Evolutionary conservation across 2,329 filamentous ascomycete genomes (phyloP).

Genomic region (Exophiala aquamarina): DNA sequence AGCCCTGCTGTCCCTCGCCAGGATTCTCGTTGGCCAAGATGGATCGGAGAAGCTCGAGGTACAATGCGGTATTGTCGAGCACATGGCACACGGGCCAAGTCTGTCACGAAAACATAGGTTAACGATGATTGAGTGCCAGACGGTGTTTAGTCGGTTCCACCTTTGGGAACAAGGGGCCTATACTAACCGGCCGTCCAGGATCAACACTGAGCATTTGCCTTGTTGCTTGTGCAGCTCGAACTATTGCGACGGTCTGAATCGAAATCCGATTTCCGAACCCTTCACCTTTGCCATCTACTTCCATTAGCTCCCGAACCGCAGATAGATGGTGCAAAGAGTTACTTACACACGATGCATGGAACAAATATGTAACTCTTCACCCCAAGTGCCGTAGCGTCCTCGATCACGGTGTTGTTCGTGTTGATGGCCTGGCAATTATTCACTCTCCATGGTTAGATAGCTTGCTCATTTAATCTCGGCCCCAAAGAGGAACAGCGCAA

Average conservation of each 20-base stretch:
- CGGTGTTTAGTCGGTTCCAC: not conserved
- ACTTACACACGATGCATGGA: conserved; percentile 50
- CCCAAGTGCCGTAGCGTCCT: conserved; percentile 41
- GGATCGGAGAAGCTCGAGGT: conserved; percentile 45
- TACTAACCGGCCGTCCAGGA: conserved; percentile 35
- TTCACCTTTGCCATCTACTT: conserved; percentile 43
- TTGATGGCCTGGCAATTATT: conserved; percentile 36
- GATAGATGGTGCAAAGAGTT: not conserved
- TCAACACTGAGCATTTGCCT: conserved; percentile 47
- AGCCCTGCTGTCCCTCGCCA: conserved; percentile 46
- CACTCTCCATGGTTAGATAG: conserved; percentile 4
- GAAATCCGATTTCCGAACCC: conserved; percentile 54
- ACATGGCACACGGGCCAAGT: conserved; percentile 57
- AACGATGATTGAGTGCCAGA: not conserved
- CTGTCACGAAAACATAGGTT: conserved; percentile 29
- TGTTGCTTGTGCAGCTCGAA: conserved; percentile 45
- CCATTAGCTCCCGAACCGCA: not conserved
- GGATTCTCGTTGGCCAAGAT: conserved; percentile 44
- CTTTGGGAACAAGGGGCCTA: not conserved
- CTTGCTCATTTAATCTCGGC: too few relatives aligned
- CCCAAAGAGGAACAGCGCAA: too few relatives aligned
- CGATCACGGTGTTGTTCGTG: conserved; percentile 45
- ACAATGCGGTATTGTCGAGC: conserved; percentile 48
- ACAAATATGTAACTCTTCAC: conserved; percentile 53
- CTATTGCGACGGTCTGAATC: conserved; percentile 52